Conservation (phyloP, 2,329 filamentous ascomycete genomes). For the Tolypocladium paradoxum region DNA sequence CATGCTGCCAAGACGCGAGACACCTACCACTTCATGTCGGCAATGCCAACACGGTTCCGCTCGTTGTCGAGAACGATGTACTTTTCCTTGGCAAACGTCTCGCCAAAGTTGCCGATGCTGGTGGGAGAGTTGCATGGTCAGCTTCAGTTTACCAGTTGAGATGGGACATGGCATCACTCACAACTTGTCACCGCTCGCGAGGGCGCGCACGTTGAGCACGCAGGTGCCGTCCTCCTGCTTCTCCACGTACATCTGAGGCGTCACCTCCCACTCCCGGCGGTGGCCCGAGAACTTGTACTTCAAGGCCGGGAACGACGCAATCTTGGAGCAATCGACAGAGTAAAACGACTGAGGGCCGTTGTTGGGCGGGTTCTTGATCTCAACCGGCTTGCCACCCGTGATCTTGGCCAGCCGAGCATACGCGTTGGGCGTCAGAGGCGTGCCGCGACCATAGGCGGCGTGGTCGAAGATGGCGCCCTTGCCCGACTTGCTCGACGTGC, state of each 20-base stretch:
- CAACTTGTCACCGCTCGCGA: conserved; percentile 7
- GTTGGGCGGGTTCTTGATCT: conserved; percentile 7
- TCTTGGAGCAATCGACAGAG: conserved; percentile 7
- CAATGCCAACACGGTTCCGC: conserved; percentile 4
- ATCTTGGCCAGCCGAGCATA: conserved; percentile 7
- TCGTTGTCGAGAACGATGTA: conserved; percentile 8
- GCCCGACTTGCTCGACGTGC: conserved; percentile 6
- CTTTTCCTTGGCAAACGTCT: conserved; percentile 10
- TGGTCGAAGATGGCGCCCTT: conserved; percentile 10
- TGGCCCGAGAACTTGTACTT: conserved; percentile 7
- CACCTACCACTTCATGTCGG: conserved; percentile 4
- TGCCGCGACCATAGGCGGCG: conserved; percentile 8
- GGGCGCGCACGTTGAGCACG: conserved; percentile 8
- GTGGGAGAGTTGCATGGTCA: background rate
- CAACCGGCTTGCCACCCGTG: conserved; percentile 4
- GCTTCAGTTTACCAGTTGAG: background rate
- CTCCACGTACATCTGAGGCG: conserved; percentile 7
- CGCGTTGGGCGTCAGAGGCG: conserved; percentile 7
- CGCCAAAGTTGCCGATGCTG: conserved; percentile 11
- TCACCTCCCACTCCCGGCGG: conserved; percentile 5
- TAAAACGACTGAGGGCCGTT: conserved; percentile 8
- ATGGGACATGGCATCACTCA: conserved; percentile 1
- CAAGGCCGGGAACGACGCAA: conserved; percentile 4
- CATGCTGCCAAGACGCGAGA: background rate
- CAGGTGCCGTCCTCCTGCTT: conserved; percentile 7